Percentiles rank a stretch among this genome's conserved stretches.
Evolutionary conservation across 2,329 filamentous ascomycete species (phyloP).

Genomic region (Alternaria tenuissima): DNA sequence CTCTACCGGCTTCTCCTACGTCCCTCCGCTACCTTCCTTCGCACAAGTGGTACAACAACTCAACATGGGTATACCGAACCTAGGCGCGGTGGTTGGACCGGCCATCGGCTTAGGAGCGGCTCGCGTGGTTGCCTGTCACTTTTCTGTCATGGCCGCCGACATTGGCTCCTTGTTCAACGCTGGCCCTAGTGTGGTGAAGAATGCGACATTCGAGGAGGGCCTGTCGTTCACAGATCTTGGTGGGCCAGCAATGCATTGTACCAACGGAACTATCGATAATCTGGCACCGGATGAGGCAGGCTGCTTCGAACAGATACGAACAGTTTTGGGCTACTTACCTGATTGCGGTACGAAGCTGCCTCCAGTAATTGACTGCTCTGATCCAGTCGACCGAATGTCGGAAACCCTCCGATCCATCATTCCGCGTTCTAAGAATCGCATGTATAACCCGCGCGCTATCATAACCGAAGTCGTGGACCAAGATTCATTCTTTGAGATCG

Average conservation of each 20-base stretch:
- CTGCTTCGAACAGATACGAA: slow-evolving; percentile 68
- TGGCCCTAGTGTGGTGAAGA: slow-evolving; percentile 68
- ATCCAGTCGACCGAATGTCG: slow-evolving; percentile 61
- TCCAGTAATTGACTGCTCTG: slow-evolving; percentile 57
- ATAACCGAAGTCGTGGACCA: slow-evolving; percentile 65
- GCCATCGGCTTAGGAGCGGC: slow-evolving; percentile 71
- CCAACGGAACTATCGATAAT: slow-evolving; percentile 73
- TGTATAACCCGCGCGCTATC: slow-evolving; percentile 67
- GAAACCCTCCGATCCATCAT: slow-evolving; percentile 63
- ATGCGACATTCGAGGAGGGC: slow-evolving; percentile 71
- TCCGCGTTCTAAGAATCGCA: slow-evolving; percentile 64
- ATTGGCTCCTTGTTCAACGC: slow-evolving; percentile 70
- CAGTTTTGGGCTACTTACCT: slow-evolving; percentile 65
- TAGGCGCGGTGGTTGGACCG: slow-evolving; percentile 69
- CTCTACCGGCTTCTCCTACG: slow-evolving; percentile 65
- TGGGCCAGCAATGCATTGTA: slow-evolving; percentile 68
- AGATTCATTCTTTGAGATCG: slow-evolving; percentile 70
- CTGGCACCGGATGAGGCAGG: slow-evolving; percentile 67
- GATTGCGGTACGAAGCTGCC: slow-evolving; percentile 65
- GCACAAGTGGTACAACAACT: slow-evolving; percentile 64
- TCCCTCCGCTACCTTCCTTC: slow-evolving; percentile 65
- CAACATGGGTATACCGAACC: slow-evolving; percentile 70
- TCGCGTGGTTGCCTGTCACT: slow-evolving; percentile 68
- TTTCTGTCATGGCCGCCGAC: slow-evolving; percentile 71
- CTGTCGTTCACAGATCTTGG: slow-evolving; percentile 67